Conservation (phyloP, 495 filamentous ascomycete genomes). For the Tuber borchii region DNA sequence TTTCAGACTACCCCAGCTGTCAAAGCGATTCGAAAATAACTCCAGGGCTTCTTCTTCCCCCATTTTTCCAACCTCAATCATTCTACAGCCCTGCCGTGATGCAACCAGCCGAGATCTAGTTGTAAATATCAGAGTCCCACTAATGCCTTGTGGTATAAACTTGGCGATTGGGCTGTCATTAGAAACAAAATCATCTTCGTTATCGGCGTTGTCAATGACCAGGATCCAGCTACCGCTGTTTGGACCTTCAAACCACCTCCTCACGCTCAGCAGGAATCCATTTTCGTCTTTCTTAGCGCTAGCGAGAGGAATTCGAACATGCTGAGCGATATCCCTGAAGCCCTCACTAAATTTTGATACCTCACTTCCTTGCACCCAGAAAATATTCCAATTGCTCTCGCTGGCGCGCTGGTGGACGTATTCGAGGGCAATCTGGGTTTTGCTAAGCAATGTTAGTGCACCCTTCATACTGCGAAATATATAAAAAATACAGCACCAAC, state of each 20-base stretch:
- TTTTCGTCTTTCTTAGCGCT: constrained; percentile 6
- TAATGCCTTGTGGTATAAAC: constrained; percentile 25
- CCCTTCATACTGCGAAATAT: too few relatives aligned
- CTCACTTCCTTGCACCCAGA: constrained; percentile 45
- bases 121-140: constrained; percentile 41
- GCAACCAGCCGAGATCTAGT: constrained; percentile 38
- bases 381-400: constrained; percentile 23
- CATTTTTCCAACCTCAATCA: constrained; percentile 6
- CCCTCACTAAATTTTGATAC: constrained; percentile 42
- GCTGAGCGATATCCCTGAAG: constrained; percentile 44
- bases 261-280: not conserved
- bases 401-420: constrained; percentile 41
- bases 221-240: constrained; percentile 40
- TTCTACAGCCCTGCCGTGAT: not conserved
- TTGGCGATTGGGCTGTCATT: not conserved
- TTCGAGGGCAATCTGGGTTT: constrained; percentile 50
- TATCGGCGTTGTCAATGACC: constrained; percentile 45
- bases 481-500: too few relatives aligned
- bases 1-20: not conserved
- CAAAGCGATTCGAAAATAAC: not conserved
- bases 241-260: constrained; percentile 11
- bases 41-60: not conserved
- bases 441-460: constrained; percentile 35
- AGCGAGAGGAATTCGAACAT: constrained; percentile 32
- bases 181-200: constrained; percentile 26